phyloP scores from a whole-genome alignment of 2,329 filamentous ascomycete species.

The Alternaria triticina region DNA sequence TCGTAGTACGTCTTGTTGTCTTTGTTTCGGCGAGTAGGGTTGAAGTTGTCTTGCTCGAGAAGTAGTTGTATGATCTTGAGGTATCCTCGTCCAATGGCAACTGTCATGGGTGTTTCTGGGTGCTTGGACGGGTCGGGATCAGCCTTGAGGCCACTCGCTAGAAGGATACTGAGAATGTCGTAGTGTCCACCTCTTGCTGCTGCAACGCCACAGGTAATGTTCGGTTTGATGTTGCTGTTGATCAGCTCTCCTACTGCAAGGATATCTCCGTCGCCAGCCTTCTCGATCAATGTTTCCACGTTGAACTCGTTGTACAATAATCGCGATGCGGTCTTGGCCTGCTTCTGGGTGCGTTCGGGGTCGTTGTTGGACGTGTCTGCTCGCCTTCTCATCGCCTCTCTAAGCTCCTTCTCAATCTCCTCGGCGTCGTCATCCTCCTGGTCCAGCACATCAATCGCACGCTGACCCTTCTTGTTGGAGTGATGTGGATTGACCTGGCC shows the following conservation, averaged over 20 bases:
- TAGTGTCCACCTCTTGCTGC: slow-evolving; percentile 92
- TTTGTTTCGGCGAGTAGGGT: slow-evolving; percentile 76
- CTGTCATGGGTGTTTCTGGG: slow-evolving; percentile 89
- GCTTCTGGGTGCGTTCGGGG: slow-evolving; percentile 28
- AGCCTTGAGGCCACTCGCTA: slow-evolving; percentile 56
- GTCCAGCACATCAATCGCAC: slow-evolving; percentile 83
- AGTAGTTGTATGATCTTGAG: slow-evolving; percentile 83
- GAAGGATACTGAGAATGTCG: slow-evolving; percentile 77
- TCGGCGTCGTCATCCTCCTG: slow-evolving; percentile 77
- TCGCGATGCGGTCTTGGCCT: slow-evolving; percentile 49
- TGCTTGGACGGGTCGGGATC: slow-evolving; percentile 75
- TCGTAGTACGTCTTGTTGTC: slow-evolving; percentile 85
- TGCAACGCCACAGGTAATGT: slow-evolving; percentile 86
- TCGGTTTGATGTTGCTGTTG: slow-evolving; percentile 62
- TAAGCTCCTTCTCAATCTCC: slow-evolving; percentile 77
- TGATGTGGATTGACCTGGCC: slow-evolving; percentile 86
- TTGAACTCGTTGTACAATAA: slow-evolving; percentile 59
- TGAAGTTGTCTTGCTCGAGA: slow-evolving; percentile 77
- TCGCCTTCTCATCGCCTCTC: slow-evolving; percentile 60
- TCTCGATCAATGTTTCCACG: slow-evolving; percentile 56
- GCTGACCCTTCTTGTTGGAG: slow-evolving; percentile 89
- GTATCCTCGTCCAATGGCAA: slow-evolving; percentile 88
- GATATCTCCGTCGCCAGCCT: slow-evolving; percentile 57
- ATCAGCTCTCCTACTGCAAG: slow-evolving; percentile 57
- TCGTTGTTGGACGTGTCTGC: slow-evolving; percentile 58